Conservation (phyloP, 805 yeast genomes). For the Yarrowia sp. region DNA sequence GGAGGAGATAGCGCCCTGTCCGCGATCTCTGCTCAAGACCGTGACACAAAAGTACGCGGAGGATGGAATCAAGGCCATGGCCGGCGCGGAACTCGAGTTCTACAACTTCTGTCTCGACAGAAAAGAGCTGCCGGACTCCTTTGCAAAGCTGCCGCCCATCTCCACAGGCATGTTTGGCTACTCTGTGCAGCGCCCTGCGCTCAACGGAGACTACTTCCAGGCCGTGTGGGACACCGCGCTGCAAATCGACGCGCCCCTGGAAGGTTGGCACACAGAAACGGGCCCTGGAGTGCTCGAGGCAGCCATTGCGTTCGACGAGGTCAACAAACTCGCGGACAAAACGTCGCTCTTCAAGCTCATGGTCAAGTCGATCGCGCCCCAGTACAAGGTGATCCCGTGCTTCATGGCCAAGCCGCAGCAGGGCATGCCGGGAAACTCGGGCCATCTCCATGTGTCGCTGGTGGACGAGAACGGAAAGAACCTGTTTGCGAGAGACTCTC, state of each 20-base stretch:
- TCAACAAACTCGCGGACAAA: conserved; percentile 37
- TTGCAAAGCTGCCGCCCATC: conserved; percentile 32
- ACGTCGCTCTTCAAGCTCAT: conserved; percentile 38
- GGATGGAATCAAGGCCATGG: conserved; percentile 32
- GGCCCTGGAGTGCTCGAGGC: conserved; percentile 43
- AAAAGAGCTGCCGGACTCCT: conserved; percentile 31
- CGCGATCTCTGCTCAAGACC: conserved; percentile 35
- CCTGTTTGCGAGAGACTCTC: conserved; percentile 33
- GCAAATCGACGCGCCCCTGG: conserved; percentile 35
- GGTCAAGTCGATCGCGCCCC: conserved; percentile 36
- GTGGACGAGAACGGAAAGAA: conserved; percentile 34
- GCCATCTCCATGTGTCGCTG: conserved; percentile 39
- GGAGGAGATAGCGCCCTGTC: conserved; percentile 37
- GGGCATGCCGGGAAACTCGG: conserved; percentile 42
- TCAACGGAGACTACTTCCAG: conserved; percentile 37
- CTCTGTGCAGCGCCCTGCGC: conserved; percentile 38
- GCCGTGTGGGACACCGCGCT: conserved; percentile 33
- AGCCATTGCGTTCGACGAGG: conserved; percentile 38
- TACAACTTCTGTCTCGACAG: conserved; percentile 35
- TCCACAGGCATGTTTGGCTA: conserved; percentile 42
- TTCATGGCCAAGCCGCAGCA: conserved; percentile 42
- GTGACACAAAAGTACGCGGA: conserved; percentile 29
- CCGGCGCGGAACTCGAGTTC: conserved; percentile 41
- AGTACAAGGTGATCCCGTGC: conserved; percentile 37
- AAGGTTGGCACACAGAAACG: conserved; percentile 42